phyloP scores from a whole-genome alignment of 148 eudicot species.

The Persicaria maculosa region DNA sequence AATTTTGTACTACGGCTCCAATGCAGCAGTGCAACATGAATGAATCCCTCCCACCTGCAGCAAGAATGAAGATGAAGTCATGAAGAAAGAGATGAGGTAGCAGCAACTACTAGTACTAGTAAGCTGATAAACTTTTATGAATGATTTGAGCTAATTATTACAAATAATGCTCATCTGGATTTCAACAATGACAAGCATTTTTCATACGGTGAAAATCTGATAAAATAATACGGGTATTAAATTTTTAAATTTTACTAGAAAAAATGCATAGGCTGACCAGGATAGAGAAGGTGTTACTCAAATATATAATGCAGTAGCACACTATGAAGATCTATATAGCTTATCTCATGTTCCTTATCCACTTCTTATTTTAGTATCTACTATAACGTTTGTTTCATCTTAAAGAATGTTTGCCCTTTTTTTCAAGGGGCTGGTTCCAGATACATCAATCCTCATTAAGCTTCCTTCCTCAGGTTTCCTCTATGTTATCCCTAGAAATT shows the following conservation, averaged over 20 bases:
- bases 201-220: not conserved
- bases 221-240: not conserved
- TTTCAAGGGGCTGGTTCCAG: not conserved
- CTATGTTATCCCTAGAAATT: not conserved
- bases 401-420: not conserved
- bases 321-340: not conserved
- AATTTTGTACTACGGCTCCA: conserved; percentile 35
- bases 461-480: not conserved
- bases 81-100: not conserved
- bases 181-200: not conserved
- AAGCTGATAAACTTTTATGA: not conserved
- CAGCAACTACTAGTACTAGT: not conserved
- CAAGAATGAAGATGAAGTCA: not conserved
- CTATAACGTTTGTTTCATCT: not conserved
- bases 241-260: not conserved
- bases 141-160: not conserved
- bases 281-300: not conserved
- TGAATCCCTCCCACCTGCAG: conserved; percentile 90
- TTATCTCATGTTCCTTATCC: not conserved
- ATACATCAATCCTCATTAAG: not conserved
- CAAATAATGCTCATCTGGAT: not conserved
- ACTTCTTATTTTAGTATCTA: not conserved
- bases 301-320: not conserved
- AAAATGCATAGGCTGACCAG: not conserved
- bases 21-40: conserved; percentile 54